Base-by-base conservation (phyloP, 345 rosid species). In the thale cress (Arabidopsis thaliana) region DNA sequence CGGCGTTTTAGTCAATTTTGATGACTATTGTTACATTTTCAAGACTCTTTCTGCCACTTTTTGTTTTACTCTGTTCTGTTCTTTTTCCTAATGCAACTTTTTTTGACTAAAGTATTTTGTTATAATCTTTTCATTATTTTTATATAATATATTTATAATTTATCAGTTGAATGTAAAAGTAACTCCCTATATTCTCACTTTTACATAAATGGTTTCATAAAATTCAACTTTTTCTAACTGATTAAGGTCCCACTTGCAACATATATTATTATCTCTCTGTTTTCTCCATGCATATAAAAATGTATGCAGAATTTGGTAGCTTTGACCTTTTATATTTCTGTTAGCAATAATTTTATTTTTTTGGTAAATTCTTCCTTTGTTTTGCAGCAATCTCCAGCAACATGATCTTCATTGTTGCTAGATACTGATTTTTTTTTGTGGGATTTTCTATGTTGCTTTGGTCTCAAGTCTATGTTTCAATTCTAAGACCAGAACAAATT, bases 221-320 rank as follows among this genome's bases (percentile, higher is more conserved):
- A 12, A 52, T 32, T 25, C n/a, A 59, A 38, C 24, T 8, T 51
- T 61, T 2, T 41, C 13, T 67, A 16, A 37, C 0, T 36, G 12
- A 11, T 42, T 56, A 8, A 65, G 68, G 65, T 51, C 59, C 69
- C 73, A 78, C 72, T 77, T 77, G 51, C 73, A 66, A 57, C 58
- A 58, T 65, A 65, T 64, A 22, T 62, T 53, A 69, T 30, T 5
- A 23, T 45, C 48, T 48, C 57, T 56, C 20, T 46, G 32, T 28
- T 28, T 58, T 24, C 25, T 10, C 3, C 16, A 37, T 67, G 13
- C 50, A 67, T 40, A 38, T 40, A 58, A 53, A 58, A 44, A 9
- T 42, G 46, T 34, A 41, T 32, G 7, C 51, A 67, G 22, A 59
- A 45, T 76, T 76, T 62, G 52, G 65, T 46, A 71, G 60, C 67